These are phyloP conservation scores for Lonicera japonica DNA, from an alignment of 129 eudicot genomes.

Conservation along the genomic window DNA sequence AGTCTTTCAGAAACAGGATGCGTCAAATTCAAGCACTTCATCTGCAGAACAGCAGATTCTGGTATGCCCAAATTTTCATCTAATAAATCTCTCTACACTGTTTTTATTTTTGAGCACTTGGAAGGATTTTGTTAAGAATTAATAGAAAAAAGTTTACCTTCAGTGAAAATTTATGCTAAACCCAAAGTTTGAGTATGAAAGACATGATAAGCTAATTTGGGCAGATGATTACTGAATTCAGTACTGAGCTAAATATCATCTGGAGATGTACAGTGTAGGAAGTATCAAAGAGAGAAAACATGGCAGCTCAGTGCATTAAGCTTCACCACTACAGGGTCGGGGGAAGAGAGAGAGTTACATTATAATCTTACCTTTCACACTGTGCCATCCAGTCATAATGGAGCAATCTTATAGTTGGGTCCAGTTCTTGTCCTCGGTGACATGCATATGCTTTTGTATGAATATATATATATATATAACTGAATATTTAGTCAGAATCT, in stretches of 20 bases:
- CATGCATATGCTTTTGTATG: no score
- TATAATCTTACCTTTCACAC: no score
- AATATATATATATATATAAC: no score
- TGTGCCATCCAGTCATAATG: no score
- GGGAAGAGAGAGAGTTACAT: no score
- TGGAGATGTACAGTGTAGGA: background rate
- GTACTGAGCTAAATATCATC: background rate
- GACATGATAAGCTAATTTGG: background rate
- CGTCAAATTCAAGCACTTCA: conserved; percentile 50
- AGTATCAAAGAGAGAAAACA: no score
- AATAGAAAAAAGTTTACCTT: background rate
- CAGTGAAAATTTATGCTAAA: background rate
- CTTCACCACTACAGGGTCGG: no score
- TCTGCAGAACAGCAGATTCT: conserved; percentile 93
- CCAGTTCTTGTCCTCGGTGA: no score
- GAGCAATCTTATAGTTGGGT: no score
- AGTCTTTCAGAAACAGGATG: conserved; percentile 43
- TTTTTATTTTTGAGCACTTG: background rate
- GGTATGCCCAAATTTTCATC: conserved; percentile 38
- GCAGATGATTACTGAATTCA: background rate
- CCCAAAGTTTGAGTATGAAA: background rate
- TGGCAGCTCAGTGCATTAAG: no score
- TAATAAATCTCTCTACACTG: background rate
- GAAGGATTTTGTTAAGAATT: background rate
- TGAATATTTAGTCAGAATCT: no score